A percentile compares a stretch with the other conserved stretches of the same genome.
phyloP scores from a whole-genome alignment of 2,329 filamentous ascomycete genomes.

The Chaetothyriales sp. region DNA sequence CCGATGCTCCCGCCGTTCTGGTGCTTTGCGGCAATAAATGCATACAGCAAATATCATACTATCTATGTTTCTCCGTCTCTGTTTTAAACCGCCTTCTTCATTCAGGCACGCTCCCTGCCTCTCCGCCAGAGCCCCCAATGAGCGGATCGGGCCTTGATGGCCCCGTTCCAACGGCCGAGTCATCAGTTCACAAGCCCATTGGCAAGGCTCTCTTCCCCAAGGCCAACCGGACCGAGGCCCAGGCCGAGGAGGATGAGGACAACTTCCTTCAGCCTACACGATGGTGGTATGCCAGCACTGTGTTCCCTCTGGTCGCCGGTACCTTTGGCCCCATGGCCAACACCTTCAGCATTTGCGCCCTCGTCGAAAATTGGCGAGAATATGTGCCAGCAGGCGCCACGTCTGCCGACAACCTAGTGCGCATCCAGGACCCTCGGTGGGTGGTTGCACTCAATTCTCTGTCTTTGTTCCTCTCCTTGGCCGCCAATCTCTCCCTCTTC shows the following conservation, averaged over 20 bases:
- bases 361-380: constrained; percentile 42
- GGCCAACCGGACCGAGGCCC: constrained; percentile 4
- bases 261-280: constrained; percentile 20
- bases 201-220: constrained; percentile 2
- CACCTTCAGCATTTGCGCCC: constrained; percentile 40
- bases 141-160: constrained; percentile 41
- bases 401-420: constrained; percentile 30
- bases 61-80: no score
- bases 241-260: constrained; percentile 12
- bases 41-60: no score
- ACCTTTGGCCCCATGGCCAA: constrained; percentile 42
- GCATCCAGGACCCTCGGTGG: constrained; percentile 41
- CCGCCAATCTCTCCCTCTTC: constrained; percentile 40
- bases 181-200: constrained; percentile 31
- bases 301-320: constrained; percentile 40
- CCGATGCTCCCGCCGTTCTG: no score
- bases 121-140: constrained; percentile 19
- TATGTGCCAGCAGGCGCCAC: constrained; percentile 33
- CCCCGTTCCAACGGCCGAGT: constrained; percentile 32
- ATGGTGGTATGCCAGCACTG: constrained; percentile 49
- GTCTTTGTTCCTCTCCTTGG: constrained; percentile 38
- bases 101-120: background rate
- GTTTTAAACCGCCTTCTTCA: background rate
- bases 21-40: no score
- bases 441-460: constrained; percentile 40